Conservation (phyloP, 495 filamentous ascomycete genomes). For the Podospora appendiculata region DNA sequence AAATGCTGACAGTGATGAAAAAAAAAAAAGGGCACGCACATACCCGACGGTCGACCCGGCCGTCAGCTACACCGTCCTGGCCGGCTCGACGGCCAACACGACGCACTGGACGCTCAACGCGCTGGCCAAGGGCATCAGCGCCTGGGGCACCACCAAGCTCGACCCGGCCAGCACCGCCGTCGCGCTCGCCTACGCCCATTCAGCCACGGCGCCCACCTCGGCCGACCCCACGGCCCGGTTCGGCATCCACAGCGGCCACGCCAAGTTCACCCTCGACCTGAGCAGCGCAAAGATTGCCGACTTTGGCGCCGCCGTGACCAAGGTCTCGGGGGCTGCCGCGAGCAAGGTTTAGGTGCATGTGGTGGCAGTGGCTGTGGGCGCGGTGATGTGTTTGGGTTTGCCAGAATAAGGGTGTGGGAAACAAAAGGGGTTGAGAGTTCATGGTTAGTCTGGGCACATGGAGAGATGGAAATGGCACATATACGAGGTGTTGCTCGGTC, state of each 20-base stretch:
- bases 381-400: neutral
- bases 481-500: no score
- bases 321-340: constrained; percentile 7
- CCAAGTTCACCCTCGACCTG: constrained; percentile 29
- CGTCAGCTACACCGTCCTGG: constrained; percentile 20
- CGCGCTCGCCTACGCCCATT: constrained; percentile 32
- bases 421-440: no score
- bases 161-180: constrained; percentile 29
- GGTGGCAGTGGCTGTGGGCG: neutral
- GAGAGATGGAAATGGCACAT: no score
- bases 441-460: no score
- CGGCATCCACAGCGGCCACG: constrained; percentile 31
- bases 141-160: constrained; percentile 24
- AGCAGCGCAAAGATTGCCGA: constrained; percentile 29
- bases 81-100: constrained; percentile 17
- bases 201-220: constrained; percentile 19
- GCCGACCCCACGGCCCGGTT: constrained; percentile 27
- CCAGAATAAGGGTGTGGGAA: no score
- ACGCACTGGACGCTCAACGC: constrained; percentile 32
- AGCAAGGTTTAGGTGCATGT: neutral
- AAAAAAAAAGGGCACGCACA: constrained; percentile 15
- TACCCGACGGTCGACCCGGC: constrained; percentile 16
- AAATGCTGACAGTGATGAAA: neutral
- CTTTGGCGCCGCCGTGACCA: constrained; percentile 24
- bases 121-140: constrained; percentile 29